These are phyloP conservation scores for Dothistroma septosporum DNA, from an alignment of 2,329 filamentous ascomycete species.

Conservation along the genomic window DNA sequence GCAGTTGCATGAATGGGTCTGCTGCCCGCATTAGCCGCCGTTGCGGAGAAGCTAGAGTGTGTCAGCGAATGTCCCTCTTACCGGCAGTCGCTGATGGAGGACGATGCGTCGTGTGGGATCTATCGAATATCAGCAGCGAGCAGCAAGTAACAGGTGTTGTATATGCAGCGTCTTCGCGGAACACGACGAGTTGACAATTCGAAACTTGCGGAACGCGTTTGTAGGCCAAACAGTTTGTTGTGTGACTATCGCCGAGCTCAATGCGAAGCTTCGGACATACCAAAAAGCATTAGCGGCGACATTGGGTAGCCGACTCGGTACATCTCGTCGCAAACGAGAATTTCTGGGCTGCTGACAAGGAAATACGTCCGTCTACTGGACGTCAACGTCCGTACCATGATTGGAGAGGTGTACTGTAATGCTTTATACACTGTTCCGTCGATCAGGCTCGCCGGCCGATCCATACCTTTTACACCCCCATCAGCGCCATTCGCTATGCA, in stretches of 20 bases:
- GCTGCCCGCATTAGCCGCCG: not conserved
- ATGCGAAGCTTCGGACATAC: not conserved
- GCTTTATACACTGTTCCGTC: not conserved
- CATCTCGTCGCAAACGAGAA: not conserved
- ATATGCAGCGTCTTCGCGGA: not conserved
- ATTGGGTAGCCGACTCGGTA: not conserved
- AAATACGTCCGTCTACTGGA: not conserved
- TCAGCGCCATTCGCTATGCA: constrained; percentile 2
- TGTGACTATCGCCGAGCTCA: not conserved
- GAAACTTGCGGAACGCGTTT: not conserved
- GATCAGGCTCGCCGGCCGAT: constrained; percentile 1
- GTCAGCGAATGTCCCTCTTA: not conserved
- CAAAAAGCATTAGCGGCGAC: not conserved
- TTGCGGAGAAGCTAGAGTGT: not conserved
- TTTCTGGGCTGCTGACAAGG: not conserved
- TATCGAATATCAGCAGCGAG: not conserved
- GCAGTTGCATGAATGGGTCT: not conserved
- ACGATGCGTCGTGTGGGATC: not conserved
- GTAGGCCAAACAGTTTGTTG: not conserved
- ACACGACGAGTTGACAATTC: not conserved
- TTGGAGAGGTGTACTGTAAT: not conserved
- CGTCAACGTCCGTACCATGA: not conserved
- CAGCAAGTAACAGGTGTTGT: not conserved
- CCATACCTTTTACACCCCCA: not conserved
- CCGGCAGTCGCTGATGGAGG: not conserved